These are phyloP conservation scores for Ganoderma boninense DNA, from an alignment of 1,284 basidiomycete genomes.

Conservation along the genomic window DNA sequence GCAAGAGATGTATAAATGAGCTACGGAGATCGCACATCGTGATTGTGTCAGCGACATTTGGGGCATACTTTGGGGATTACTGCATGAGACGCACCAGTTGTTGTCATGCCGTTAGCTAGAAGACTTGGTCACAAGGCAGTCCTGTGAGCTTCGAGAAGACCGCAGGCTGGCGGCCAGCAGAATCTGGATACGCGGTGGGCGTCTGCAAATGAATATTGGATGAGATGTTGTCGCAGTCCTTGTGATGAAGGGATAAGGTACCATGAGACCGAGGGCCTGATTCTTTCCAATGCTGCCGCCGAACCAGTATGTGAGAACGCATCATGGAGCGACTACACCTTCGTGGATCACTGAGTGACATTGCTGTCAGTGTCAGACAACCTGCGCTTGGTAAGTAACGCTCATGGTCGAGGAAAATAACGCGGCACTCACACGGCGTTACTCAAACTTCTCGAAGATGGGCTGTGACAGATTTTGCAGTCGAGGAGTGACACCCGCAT, in stretches of 20 bases:
- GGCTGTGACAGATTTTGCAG: no score
- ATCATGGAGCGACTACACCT: background rate
- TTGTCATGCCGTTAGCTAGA: background rate
- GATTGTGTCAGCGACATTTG: background rate
- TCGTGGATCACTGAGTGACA: background rate
- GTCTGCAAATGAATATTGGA: background rate
- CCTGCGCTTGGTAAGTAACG: background rate
- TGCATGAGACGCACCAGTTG: no score
- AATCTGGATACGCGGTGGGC: background rate
- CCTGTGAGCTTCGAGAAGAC: background rate
- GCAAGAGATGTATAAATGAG: background rate
- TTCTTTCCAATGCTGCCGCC: background rate
- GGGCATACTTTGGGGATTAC: no score
- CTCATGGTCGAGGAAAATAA: background rate
- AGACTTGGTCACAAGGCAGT: background rate
- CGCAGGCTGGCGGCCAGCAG: background rate
- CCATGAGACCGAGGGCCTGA: background rate
- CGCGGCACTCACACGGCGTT: background rate
- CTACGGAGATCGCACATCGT: background rate
- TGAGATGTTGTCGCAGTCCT: background rate
- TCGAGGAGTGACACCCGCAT: no score
- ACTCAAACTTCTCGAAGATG: background rate
- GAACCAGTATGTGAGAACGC: background rate
- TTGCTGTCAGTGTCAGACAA: no score
- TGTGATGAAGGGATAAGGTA: background rate